A percentile compares a stretch with the other conserved stretches of the same genome.
These are phyloP conservation scores for Astragalus glycyphyllos DNA, from an alignment of 306 rosid species.

Conservation along the genomic window DNA sequence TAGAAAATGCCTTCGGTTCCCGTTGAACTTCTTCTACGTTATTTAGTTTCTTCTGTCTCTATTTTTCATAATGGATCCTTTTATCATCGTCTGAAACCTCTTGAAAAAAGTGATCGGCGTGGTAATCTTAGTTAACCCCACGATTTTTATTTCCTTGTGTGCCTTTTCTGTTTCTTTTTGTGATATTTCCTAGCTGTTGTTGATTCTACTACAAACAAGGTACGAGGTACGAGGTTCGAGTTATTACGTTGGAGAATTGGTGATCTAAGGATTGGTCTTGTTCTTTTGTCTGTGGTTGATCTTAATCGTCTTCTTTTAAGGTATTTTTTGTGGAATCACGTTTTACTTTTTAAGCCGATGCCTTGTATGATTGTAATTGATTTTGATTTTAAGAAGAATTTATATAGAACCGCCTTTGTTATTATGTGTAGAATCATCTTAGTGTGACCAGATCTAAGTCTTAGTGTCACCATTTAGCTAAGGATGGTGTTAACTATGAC, in stretches of 20 bases:
- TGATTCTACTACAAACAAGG: background rate
- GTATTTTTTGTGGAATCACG: conserved; percentile 33
- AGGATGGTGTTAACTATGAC: no score
- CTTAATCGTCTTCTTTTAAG: conserved; percentile 35
- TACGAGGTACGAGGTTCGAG: conserved; percentile 4
- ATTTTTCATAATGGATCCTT: conserved; percentile 67
- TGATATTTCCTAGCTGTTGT: background rate
- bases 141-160: no score
- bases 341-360: background rate
- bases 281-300: background rate
- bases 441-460: conserved; percentile 32
- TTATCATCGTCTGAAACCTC: conserved; percentile 80
- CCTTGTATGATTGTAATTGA: background rate
- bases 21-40: conserved; percentile 47
- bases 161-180: background rate
- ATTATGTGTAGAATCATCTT: background rate
- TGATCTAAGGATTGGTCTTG: conserved; percentile 23
- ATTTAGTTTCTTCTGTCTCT: conserved; percentile 52
- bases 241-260: conserved; percentile 19
- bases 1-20: conserved; percentile 87
- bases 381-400: background rate
- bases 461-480: background rate
- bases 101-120: conserved; percentile 77
- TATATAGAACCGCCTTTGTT: no score
- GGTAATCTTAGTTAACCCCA: conserved; percentile 79